A percentile compares a stretch with the other conserved stretches of the same genome.
phyloP scores from a whole-genome alignment of 2,329 filamentous ascomycete genomes.

The Penicillium nordicum region DNA sequence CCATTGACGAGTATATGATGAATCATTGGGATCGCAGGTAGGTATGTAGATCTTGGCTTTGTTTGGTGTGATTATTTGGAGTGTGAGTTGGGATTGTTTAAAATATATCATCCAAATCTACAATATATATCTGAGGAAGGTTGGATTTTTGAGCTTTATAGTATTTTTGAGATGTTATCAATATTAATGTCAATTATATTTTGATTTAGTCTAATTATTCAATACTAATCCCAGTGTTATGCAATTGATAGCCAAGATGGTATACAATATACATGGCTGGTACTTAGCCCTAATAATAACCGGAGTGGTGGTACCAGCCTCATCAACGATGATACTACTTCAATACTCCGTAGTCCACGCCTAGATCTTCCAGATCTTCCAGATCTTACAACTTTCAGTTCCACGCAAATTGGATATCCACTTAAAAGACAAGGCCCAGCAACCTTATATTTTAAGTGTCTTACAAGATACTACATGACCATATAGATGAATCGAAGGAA shows the following conservation, averaged over 20 bases:
- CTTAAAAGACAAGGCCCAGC: neutral
- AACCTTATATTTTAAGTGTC: constrained; percentile 8
- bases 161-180: too few species aligned
- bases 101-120: neutral
- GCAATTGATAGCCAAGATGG: neutral
- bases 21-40: neutral
- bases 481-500: constrained; percentile 11
- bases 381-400: neutral
- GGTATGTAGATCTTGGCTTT: neutral
- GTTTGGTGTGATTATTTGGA: neutral
- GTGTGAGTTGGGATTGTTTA: neutral
- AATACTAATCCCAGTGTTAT: neutral
- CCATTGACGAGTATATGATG: neutral
- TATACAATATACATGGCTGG: neutral
- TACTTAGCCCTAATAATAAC: neutral
- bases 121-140: neutral
- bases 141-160: neutral
- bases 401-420: constrained; percentile 4
- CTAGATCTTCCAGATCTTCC: neutral
- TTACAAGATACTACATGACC: neutral
- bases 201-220: too few species aligned
- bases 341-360: neutral
- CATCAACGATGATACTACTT: too few species aligned
- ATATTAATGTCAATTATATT: neutral
- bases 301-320: neutral